A percentile compares a stretch with the other conserved stretches of the same genome.
Conservation (phyloP, 306 rosid genomes). For the Phaseolus lunatus region DNA sequence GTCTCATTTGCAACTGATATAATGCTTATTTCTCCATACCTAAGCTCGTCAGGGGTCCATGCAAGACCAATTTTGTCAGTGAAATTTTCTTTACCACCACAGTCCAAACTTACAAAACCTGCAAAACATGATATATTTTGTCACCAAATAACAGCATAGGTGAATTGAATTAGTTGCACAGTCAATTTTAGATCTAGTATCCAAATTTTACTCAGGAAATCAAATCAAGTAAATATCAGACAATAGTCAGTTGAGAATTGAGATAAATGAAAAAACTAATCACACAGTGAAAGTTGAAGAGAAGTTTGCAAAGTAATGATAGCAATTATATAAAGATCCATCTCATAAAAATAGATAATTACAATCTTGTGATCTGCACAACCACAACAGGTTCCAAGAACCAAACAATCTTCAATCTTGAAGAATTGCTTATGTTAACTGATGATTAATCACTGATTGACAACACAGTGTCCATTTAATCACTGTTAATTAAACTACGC, state of each 20-base stretch:
- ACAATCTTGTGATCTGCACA: not conserved
- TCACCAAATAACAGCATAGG: constrained; percentile 23
- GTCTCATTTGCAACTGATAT: constrained; percentile 77
- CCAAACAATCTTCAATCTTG: constrained; percentile 28
- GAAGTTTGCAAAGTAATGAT: constrained; percentile 25
- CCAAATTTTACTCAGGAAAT: constrained; percentile 8
- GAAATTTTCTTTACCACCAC: constrained; percentile 81
- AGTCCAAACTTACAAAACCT: constrained; percentile 95
- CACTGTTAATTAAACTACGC: not conserved
- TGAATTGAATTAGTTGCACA: too few relatives aligned
- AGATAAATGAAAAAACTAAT: constrained; percentile 8
- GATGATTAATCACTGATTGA: not conserved
- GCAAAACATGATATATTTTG: constrained; percentile 40
- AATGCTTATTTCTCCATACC: constrained; percentile 63
- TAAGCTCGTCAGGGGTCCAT: constrained; percentile 72
- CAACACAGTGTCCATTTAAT: not conserved
- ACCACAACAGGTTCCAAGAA: constrained; percentile 7
- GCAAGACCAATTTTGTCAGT: constrained; percentile 78
- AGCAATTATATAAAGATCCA: constrained; percentile 9
- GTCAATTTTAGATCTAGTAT: constrained; percentile 24
- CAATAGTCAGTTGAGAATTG: not conserved
- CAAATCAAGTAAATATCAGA: constrained; percentile 2
- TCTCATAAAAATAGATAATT: not conserved
- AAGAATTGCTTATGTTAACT: not conserved
- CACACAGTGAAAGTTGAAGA: not conserved